Evolutionary conservation across 768 basidiomycete genomes (phyloP).

Genomic region (Coprinellus aureogranulatus): DNA sequence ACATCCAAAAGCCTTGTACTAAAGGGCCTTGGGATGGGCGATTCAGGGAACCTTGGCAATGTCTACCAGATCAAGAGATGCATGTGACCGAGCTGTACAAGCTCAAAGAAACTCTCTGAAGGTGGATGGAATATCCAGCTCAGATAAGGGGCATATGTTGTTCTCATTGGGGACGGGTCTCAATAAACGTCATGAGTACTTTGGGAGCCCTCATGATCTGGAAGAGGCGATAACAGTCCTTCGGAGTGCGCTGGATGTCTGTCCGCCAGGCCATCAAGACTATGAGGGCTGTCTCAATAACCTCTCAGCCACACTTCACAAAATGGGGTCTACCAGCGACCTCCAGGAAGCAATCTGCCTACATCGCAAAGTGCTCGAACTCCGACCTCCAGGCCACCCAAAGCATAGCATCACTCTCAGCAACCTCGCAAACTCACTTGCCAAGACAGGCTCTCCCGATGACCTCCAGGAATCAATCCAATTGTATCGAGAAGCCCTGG

Average conservation of each 20-base stretch:
- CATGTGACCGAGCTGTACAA: neutral
- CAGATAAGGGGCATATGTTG: neutral
- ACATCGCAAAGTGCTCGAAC: too few species aligned
- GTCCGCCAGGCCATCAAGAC: too few species aligned
- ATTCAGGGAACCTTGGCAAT: neutral
- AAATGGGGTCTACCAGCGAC: too few species aligned
- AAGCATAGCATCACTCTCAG: too few species aligned
- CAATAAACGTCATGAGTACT: neutral
- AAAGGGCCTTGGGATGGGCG: too few species aligned
- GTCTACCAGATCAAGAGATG: neutral
- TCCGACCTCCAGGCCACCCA: neutral
- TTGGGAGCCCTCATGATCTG: neutral
- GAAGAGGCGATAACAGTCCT: too few species aligned
- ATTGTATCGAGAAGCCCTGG: slow-evolving; percentile 9
- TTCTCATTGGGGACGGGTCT: neutral
- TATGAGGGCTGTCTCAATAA: too few species aligned
- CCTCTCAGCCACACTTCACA: too few species aligned
- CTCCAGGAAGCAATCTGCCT: too few species aligned
- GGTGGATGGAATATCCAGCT: neutral
- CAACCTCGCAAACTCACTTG: too few species aligned
- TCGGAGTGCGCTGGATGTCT: too few species aligned
- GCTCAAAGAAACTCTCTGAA: neutral
- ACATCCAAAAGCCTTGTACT: too few species aligned
- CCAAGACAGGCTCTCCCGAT: slow-evolving; percentile 5
- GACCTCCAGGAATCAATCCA: slow-evolving; percentile 14